These are phyloP conservation scores for Lentinus polychrous DNA, from an alignment of 1,284 basidiomycete genomes.

Conservation along the genomic window DNA sequence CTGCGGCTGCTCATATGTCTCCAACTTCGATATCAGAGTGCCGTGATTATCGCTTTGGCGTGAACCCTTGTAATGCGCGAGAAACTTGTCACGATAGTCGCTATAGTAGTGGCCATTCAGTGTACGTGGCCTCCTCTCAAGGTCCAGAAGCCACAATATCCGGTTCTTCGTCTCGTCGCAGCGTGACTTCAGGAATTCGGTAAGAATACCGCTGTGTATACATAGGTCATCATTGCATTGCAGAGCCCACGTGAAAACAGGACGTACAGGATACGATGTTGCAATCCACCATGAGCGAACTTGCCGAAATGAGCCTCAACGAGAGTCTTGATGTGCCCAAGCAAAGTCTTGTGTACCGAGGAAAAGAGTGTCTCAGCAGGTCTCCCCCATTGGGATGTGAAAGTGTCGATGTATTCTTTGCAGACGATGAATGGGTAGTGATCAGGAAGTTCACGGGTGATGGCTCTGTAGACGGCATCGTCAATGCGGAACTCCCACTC, in stretches of 20 bases:
- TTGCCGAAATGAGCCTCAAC: constrained; percentile 39
- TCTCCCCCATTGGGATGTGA: constrained; percentile 39
- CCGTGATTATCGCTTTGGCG: constrained; percentile 29
- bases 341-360: constrained; percentile 30
- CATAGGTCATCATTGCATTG: neutral
- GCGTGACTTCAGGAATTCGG: constrained; percentile 18
- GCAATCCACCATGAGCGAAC: constrained; percentile 46
- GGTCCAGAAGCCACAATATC: constrained; percentile 38
- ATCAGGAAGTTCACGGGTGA: constrained; percentile 58
- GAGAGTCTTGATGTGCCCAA: constrained; percentile 31
- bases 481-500: constrained; percentile 14
- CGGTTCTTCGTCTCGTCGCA: constrained; percentile 9
- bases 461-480: constrained; percentile 34
- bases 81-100: constrained; percentile 52
- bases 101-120: constrained; percentile 53
- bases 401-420: constrained; percentile 34
- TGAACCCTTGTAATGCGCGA: constrained; percentile 38
- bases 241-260: neutral
- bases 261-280: constrained; percentile 45
- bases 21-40: constrained; percentile 21
- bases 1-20: neutral
- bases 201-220: constrained; percentile 34
- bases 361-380: constrained; percentile 45
- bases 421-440: constrained; percentile 56
- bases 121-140: constrained; percentile 50